Evolutionary conservation across 176 grass and related monocot genomes (phyloP), one percentile per base, ranked within the genome.

Genomic region (Lolium multiflorum): DNA sequence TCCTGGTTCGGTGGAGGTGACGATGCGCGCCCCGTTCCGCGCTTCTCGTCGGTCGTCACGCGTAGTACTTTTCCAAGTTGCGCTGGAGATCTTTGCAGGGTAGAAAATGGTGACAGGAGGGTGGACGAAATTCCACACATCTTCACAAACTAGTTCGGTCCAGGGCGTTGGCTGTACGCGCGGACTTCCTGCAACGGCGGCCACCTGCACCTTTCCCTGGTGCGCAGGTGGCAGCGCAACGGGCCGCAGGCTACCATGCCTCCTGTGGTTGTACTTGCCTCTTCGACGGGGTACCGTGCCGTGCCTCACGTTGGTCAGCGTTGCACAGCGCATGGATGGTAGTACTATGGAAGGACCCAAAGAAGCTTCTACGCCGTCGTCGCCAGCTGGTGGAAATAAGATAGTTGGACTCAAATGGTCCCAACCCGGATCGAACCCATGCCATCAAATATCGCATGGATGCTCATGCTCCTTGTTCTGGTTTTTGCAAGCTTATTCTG

Each of bases 381-480:
- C 12, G 21, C 25, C 44, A 13, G 71, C 71, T 2, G 22, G 7
- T 75, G 6, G 44, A 51, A 16, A 51, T 28, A 28, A 3, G 46
- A 6, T 25, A 9, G n/a, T 43, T 51, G 5, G 12, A 13, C 51
- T 54, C 50, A 2, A 55, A 55, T 35, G 17, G 35, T 78, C 28
- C 75, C 9, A 77, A 41, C 39, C 52, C 10, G 35, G 18, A 59
- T 39, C 54, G 55, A 78, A 22, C 76, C 31, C 74, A 35, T 56
- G 26, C 11, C 43, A 73, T 73, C 70, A 73, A 48, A 24, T 48
- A 24, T 73, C 43, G 24, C 70, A 73, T 71, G 43, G 70, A 28
- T 28, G 28, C 28, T n/a, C n/a, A n/a, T n/a, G n/a, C n/a, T n/a
- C n/a, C n/a, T n/a, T n/a, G n/a, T n/a, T n/a, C n/a, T n/a, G 1